Conservation (phyloP, 2,329 filamentous ascomycete species). For the Endoconidiophora polonica region DNA sequence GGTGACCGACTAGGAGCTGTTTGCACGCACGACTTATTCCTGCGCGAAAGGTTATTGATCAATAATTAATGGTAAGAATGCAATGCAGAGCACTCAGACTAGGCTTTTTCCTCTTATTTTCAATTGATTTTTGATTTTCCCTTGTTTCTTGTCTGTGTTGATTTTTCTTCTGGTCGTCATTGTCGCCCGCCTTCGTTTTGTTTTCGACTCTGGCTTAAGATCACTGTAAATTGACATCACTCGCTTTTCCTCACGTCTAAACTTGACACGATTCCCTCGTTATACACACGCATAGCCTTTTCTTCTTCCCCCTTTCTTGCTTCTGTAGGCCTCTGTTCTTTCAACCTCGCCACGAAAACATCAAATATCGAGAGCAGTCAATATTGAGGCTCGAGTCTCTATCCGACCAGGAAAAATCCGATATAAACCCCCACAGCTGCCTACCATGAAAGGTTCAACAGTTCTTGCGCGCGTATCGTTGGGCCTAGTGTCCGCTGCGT, state of each 20-base stretch:
- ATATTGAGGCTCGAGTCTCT: not conserved
- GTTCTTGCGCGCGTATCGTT: slow-evolving; percentile 31
- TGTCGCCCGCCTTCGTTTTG: not conserved
- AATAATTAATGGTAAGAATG: not conserved
- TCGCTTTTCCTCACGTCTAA: not conserved
- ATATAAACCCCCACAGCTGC: not conserved
- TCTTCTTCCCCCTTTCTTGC: not conserved
- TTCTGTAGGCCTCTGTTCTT: not conserved
- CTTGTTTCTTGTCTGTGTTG: not conserved
- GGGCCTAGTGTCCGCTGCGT: slow-evolving; percentile 33
- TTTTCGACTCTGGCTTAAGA: too few species aligned
- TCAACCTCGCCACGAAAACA: slow-evolving; percentile 7
- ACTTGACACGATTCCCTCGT: not conserved
- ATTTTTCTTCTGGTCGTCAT: not conserved
- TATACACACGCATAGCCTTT: not conserved
- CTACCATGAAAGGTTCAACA: slow-evolving; percentile 32
- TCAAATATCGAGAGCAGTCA: not conserved
- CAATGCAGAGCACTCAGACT: too few species aligned
- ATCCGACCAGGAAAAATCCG: not conserved
- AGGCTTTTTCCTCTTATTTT: not conserved
- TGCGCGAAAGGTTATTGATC: not conserved
- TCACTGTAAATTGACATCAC: not conserved
- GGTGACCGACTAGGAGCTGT: too few species aligned
- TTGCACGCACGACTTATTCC: not conserved
- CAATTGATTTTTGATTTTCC: not conserved